Conservation (phyloP, 257 asterid genomes). For the Eucommia ulmoides region DNA sequence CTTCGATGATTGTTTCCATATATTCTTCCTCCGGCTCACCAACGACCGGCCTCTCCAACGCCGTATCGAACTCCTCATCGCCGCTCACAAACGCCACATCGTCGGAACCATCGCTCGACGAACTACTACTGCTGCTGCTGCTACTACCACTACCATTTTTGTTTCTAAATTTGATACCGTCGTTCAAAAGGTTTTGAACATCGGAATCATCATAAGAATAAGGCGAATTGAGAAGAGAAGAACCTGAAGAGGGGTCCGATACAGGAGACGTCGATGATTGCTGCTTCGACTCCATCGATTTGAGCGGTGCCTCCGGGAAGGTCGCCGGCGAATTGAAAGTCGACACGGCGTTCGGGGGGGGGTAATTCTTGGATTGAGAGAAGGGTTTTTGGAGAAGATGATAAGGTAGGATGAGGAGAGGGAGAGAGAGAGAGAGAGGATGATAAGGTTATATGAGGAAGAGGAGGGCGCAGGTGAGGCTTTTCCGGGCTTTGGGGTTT, state of each 20-base stretch:
- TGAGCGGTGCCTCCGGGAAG: slow-evolving; percentile 27
- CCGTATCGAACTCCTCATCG: slow-evolving; percentile 46
- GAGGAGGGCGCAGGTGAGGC: background rate
- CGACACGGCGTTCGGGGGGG: slow-evolving; percentile 1
- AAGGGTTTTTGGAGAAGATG: background rate
- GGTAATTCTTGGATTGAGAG: background rate
- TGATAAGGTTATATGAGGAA: background rate
- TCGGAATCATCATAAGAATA: slow-evolving; percentile 12
- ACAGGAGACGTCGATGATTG: slow-evolving; percentile 27
- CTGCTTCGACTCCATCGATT: slow-evolving; percentile 30
- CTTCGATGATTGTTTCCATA: slow-evolving; percentile 7
- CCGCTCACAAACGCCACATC: slow-evolving; percentile 54
- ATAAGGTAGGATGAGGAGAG: background rate
- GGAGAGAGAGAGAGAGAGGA: background rate
- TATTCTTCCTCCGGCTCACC: slow-evolving; percentile 9
- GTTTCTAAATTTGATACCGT: background rate
- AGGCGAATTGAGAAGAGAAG: slow-evolving; percentile 6
- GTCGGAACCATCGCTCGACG: slow-evolving; percentile 25
- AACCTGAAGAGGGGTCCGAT: slow-evolving; percentile 25
- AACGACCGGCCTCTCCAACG: slow-evolving; percentile 18
- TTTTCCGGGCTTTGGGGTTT: no score
- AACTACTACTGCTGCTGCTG: slow-evolving; percentile 12
- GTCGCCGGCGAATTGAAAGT: slow-evolving; percentile 6
- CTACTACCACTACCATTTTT: slow-evolving; percentile 13
- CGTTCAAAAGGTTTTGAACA: slow-evolving; percentile 4